Evolutionary conservation across 352 stramenopile genomes (phyloP), one percentile per base, ranked within the genome.

Genomic region (Pythium pectinolyticum): DNA sequence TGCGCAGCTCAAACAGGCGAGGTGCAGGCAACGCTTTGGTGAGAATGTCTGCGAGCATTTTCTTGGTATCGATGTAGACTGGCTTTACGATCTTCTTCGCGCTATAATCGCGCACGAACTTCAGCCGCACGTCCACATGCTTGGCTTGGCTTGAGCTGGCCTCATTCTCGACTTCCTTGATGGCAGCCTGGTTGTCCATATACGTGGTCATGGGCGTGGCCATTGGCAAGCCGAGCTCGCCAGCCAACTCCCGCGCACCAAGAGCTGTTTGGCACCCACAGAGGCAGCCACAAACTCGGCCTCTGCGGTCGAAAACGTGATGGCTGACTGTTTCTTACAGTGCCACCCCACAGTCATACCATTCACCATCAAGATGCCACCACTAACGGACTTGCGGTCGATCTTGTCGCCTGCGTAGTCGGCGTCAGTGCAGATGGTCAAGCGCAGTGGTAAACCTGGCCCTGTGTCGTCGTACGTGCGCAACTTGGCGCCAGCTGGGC

Each of bases 161-260:
- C 47, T 69, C 62, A 28, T 69, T 63, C 12, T 57, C 54, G n/a
- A 59, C 15, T n/a, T 69, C 54, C 22, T 53, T 52, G 19, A 69
- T 59, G 1, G 62, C 55, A 5, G 53, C 51, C 28, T 69, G 62
- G 37, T 64, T 69, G 46, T 69, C 62, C 15, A 69, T 59, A 7
- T 59, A 5, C 54, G 65, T 60, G 7, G 12, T 27, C 31, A 69
- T 46, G 1, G 62, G 62, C 31, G 51, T 22, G 15, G 20, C 12
- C 39, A 67, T 37, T 31, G 32, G 22, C 12, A 54, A 37, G 17
- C 19, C 14, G 17, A 66, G 24, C 53, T 66, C 49, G 20, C 35
- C 12, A 15, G 37, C 9, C 8, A 64, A 32, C 32, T 64, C 39
- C 14, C 12, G 24, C 8, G 19, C 3, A 28, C 43, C 17, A 64